phyloP scores from a whole-genome alignment of 805 yeast species.

The Candida arabinofermentans region DNA sequence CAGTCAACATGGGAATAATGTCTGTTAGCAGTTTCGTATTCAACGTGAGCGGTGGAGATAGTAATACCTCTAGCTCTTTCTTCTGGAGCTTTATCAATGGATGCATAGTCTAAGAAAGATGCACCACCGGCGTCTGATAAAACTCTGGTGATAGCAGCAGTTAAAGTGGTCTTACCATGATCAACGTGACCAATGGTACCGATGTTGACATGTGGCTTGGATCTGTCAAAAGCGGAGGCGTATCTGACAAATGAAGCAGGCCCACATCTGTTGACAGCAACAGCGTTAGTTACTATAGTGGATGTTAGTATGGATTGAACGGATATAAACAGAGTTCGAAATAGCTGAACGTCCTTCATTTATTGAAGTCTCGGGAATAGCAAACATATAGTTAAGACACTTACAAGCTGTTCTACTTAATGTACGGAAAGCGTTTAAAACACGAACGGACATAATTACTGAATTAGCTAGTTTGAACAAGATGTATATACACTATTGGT shows the following conservation, averaged over 20 bases:
- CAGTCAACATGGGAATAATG: slow-evolving; percentile 98
- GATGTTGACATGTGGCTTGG: slow-evolving; percentile 93
- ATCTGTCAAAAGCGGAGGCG: slow-evolving; percentile 85
- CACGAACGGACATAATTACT: slow-evolving; percentile 30
- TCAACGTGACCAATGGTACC: slow-evolving; percentile 99
- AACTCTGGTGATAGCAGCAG: slow-evolving; percentile 98
- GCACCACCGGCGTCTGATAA: slow-evolving; percentile 89
- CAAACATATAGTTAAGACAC: slow-evolving; percentile 5
- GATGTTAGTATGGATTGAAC: not conserved
- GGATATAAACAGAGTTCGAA: too few species aligned
- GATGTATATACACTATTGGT: too few species aligned
- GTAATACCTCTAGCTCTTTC: slow-evolving; percentile 99
- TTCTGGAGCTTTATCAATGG: slow-evolving; percentile 97
- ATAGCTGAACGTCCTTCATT: not conserved
- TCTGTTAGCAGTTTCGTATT: slow-evolving; percentile 90
- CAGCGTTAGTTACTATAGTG: not conserved
- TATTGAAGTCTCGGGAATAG: too few species aligned
- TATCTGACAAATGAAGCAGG: slow-evolving; percentile 26
- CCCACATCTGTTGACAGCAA: slow-evolving; percentile 14
- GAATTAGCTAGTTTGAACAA: too few species aligned
- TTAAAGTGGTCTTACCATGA: slow-evolving; percentile 97
- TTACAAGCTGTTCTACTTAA: slow-evolving; percentile 25
- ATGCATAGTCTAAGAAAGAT: slow-evolving; percentile 82
- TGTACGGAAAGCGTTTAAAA: slow-evolving; percentile 26
- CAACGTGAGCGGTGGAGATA: slow-evolving; percentile 96